Evolutionary conservation across 352 stramenopile species (phyloP).

Genomic region (Aphanomyces invadans): DNA sequence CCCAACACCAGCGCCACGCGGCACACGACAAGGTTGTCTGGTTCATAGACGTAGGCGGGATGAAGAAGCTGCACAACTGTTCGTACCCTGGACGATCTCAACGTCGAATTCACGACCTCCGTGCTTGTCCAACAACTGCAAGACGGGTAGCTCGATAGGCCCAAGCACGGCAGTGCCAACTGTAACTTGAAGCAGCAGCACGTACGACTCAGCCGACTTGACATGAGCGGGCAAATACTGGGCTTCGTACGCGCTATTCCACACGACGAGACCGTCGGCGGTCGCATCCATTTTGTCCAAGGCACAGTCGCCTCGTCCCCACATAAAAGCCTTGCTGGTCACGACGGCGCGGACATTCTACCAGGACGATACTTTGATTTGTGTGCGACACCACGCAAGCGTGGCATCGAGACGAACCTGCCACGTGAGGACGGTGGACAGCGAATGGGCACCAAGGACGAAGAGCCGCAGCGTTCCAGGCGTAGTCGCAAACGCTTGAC

Average conservation of each 20-base stretch:
- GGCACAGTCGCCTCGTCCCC: not conserved
- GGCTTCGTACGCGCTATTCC: conserved; percentile 10
- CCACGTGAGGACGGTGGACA: not conserved
- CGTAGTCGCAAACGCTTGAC: not conserved
- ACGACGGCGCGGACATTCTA: not conserved
- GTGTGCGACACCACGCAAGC: no score
- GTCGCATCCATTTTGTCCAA: conserved; percentile 4
- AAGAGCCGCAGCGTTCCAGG: conserved; percentile 15
- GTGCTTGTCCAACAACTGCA: conserved; percentile 1
- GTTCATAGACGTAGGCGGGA: not conserved
- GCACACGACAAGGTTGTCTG: conserved; percentile 9
- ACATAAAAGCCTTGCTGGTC: not conserved
- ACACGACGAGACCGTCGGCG: not conserved
- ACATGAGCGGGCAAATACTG: conserved; percentile 13
- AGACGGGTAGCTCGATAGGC: not conserved
- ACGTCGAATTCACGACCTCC: not conserved
- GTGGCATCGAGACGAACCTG: no score
- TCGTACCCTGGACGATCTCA: conserved; percentile 3
- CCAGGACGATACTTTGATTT: no score
- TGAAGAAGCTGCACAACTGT: not conserved
- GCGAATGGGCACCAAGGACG: conserved; percentile 4
- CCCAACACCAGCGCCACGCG: not conserved
- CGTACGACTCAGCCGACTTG: not conserved
- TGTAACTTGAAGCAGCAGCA: not conserved
- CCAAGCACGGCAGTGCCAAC: not conserved